Evolutionary conservation across 1,139 yeast species (phyloP), one percentile per base, ranked within the genome.

Genomic region (Yamadazyma siamensis): DNA sequence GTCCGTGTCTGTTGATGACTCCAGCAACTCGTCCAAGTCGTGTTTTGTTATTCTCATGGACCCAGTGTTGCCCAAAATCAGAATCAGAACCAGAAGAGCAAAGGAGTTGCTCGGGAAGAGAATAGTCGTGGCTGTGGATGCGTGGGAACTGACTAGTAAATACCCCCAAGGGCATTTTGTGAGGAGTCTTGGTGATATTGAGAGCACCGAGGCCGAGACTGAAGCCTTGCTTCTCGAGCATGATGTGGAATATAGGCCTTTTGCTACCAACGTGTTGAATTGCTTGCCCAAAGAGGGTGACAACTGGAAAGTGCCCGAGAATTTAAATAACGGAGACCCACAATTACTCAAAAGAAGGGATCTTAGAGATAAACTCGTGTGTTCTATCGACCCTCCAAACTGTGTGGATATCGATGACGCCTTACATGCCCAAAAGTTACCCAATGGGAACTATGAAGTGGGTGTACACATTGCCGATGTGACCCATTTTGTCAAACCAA

Each of bases 401-500:
- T 91, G 98, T 77, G 97, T 89, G 44, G 99, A 94, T 75, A 94
- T 94, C 47, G 99, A 94, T 66, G 99, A 94, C 65, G 98, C 99
- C 1, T 66, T 94, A 34, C 98, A 94, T 54, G 97, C 98, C 0
- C 67, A 72, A 43, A 54, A 58, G 34, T 70, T 94, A 28, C 89
- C 95, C 3, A 91, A 94, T 56, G 98, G 98, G 3, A 87, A 89
- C 54, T 88, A 75, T 62, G 95, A 91, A 56, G 95, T 94, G 31
- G 98, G 99, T 50, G 99, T 94, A 20, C 99, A 94, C 55, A 94
- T 94, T 64, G 99, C 99, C 5, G 99, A 94, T 63, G 99, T 94
- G 14, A 87, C 97, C 1, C 95, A 94, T 59, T 94, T 94, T 50
- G 98, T 94, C 28, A 87, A 88, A 56, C 82, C 98, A 1, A 84